Conservation (phyloP, 1,139 yeast genomes). For the Lodderomyces theae region DNA sequence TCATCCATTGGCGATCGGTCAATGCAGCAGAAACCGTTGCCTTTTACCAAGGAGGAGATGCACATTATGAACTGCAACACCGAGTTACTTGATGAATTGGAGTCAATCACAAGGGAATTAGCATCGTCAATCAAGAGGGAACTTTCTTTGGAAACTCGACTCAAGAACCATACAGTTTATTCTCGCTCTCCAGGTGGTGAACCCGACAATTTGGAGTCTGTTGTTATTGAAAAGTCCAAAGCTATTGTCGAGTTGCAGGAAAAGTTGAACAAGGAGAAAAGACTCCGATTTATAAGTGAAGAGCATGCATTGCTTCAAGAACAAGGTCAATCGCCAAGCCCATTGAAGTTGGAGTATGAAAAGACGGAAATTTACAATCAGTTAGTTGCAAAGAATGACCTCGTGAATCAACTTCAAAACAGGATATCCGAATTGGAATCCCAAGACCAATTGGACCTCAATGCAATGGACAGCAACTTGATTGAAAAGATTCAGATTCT, state of each 20-base stretch:
- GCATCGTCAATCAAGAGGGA: constrained; percentile 72
- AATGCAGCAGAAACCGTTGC: constrained; percentile 15
- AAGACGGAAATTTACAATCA: constrained; percentile 52
- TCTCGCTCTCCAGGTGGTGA: constrained; percentile 6
- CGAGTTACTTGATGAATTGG: constrained; percentile 59
- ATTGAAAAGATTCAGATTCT: constrained; percentile 8
- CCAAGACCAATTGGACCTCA: constrained; percentile 27
- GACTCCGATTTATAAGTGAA: constrained; percentile 65
- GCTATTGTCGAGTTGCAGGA: constrained; percentile 53
- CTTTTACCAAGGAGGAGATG: constrained; percentile 57
- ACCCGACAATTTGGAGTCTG: constrained; percentile 17
- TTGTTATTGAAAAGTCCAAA: constrained; percentile 42
- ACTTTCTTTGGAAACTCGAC: constrained; percentile 49
- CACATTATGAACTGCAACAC: constrained; percentile 60
- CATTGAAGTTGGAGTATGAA: constrained; percentile 55
- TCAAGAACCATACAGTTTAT: constrained; percentile 21
- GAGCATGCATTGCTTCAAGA: constrained; percentile 61
- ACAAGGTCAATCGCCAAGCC: constrained; percentile 52
- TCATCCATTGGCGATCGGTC: constrained; percentile 10
- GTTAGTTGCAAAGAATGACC: constrained; percentile 47
- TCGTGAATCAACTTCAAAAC: constrained; percentile 42
- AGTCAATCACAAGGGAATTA: constrained; percentile 65
- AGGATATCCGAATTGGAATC: constrained; percentile 36
- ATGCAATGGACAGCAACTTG: constrained; percentile 27
- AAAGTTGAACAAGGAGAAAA: constrained; percentile 60